Conservation (phyloP, 2,329 filamentous ascomycete species). For the Cercospora sp. region DNA sequence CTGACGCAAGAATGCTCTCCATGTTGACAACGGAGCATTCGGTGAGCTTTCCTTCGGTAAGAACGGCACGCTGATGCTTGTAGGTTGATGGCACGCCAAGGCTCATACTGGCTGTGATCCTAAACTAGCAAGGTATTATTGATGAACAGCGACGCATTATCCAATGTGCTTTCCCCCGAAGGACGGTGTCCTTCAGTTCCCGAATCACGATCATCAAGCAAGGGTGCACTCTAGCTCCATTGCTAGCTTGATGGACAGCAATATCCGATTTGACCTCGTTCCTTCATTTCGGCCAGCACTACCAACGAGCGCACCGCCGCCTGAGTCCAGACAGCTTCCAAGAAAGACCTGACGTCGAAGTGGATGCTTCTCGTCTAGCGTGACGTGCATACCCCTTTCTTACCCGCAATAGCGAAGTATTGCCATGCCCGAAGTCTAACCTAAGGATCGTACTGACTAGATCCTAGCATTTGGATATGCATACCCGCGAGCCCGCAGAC, state of each 20-base stretch:
- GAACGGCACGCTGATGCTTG: background rate
- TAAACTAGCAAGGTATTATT: background rate
- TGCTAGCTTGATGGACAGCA: background rate
- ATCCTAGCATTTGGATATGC: slow-evolving; percentile 10
- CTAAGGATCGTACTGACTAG: slow-evolving; percentile 2
- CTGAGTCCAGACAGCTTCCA: slow-evolving; percentile 1
- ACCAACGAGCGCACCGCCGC: background rate
- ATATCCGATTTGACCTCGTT: background rate
- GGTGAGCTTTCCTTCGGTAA: background rate
- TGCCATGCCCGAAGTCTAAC: slow-evolving; percentile 6
- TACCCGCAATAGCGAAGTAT: background rate
- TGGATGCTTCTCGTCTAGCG: background rate
- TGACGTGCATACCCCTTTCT: background rate
- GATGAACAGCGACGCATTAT: background rate
- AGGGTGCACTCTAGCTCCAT: background rate
- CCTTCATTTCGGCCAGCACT: slow-evolving; percentile 2
- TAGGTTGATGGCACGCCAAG: background rate
- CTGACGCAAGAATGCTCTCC: background rate
- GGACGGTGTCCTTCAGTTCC: background rate
- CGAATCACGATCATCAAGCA: background rate
- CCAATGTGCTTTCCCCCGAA: background rate
- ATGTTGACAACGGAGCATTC: background rate
- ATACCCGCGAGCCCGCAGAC: background rate
- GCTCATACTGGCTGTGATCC: background rate
- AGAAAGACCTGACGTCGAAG: slow-evolving; percentile 8